Percentiles rank a stretch among this genome's conserved stretches.
phyloP scores from a whole-genome alignment of 805 yeast species.

The Yarrowia alimentaria region DNA sequence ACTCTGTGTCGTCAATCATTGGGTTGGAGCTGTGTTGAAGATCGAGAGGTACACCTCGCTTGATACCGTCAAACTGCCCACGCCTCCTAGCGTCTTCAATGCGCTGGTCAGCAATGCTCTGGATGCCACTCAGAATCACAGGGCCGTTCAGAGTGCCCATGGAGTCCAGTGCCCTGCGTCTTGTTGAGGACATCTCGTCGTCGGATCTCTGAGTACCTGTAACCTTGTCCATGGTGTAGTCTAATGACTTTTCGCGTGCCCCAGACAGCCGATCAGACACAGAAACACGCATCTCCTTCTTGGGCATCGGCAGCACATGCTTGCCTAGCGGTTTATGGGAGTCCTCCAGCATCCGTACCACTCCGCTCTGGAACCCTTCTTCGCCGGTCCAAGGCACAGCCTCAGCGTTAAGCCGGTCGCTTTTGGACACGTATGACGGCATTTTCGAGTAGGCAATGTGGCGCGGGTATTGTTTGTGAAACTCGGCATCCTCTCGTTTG shows the following conservation, averaged over 20 bases:
- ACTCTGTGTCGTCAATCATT: slow-evolving; percentile 66
- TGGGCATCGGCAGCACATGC: not conserved
- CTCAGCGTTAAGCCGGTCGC: slow-evolving; percentile 49
- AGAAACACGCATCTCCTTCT: not conserved
- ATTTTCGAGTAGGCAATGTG: slow-evolving; percentile 46
- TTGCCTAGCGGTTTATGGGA: slow-evolving; percentile 44
- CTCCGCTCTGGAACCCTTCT: slow-evolving; percentile 49
- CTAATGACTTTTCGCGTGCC: slow-evolving; percentile 67
- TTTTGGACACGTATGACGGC: slow-evolving; percentile 48
- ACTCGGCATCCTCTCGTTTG: slow-evolving; percentile 40
- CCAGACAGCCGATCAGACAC: slow-evolving; percentile 33
- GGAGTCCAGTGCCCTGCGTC: slow-evolving; percentile 62
- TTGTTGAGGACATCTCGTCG: slow-evolving; percentile 51
- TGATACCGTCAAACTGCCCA: slow-evolving; percentile 64
- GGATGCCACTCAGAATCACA: slow-evolving; percentile 44
- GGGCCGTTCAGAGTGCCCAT: slow-evolving; percentile 42
- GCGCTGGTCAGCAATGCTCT: slow-evolving; percentile 67
- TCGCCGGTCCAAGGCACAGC: slow-evolving; percentile 60
- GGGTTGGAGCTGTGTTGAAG: slow-evolving; percentile 48
- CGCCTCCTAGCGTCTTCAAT: slow-evolving; percentile 71
- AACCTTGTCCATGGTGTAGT: slow-evolving; percentile 54
- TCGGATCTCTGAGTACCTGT: slow-evolving; percentile 39
- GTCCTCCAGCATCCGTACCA: slow-evolving; percentile 57
- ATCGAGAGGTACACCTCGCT: slow-evolving; percentile 59
- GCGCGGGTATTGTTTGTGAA: slow-evolving; percentile 43